Base-by-base conservation (phyloP, 2,329 filamentous ascomycete species). In the Alternaria solani region DNA sequence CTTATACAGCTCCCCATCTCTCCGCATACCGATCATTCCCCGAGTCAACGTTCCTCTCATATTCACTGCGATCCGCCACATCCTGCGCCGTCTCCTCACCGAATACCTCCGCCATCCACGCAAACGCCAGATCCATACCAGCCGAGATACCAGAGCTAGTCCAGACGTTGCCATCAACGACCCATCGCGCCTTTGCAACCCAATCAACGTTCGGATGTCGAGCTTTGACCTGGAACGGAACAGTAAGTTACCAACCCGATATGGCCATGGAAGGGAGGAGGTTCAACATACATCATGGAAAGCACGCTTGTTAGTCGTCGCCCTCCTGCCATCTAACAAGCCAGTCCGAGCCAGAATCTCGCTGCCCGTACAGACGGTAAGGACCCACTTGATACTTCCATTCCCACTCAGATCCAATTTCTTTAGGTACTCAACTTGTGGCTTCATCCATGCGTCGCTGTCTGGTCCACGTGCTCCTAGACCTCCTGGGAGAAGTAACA, bases 291-390 rank as follows among this genome's bases (percentile, higher is more conserved):
- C 69, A 20, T 68, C 68, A 26, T 76, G 74, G 81, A 85, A 91
- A 0, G 82, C 81, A 7, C 75, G 75, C 76, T 91, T 92, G 72
- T 91, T 92, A 16, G 87, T 89, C 4, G 90, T 92, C 4, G 88
- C 90, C 16, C 81, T 78, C 61, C 79, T 81, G 0, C 87, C 86
- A 61, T 91, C 83, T 30, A 92, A 73, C 2, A 90, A 74, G 0
- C 89, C 89, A 0, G 88, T 80, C 43, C 80, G 78, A 0, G 89
- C 89, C 0, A 86, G 81, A 5, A 90, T 75, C 3, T 84, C 84
- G 5, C 86, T 81, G 0, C 89, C 89, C 2, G 88, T 92, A 74
- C 90, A 92, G 1, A 92, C 83, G 0, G 88, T 89, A 43, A 92
- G 80, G 12, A 90, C 69, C 64, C 86, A 85, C 63, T 84, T 78